Evolutionary conservation across 345 rosid genomes (phyloP), one percentile per base, ranked within the genome.

Genomic region (Eucalyptus albens): DNA sequence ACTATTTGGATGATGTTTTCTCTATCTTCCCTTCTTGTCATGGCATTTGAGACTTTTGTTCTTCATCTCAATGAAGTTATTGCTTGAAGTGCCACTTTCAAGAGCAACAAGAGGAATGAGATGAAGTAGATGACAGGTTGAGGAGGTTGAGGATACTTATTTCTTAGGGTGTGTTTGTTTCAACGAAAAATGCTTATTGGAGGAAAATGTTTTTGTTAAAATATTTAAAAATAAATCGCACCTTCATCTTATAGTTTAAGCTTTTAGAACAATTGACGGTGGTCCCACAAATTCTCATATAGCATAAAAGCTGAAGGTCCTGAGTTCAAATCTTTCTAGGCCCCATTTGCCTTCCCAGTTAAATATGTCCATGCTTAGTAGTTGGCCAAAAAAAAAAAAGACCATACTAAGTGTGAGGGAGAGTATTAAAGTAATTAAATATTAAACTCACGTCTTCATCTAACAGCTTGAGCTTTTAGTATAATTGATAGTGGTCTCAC

Each of bases 191-290:
- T 33, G 81, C 5, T 69, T 33, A 33, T 8, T 1, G 81, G 81
- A 69, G 14, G 44, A 69, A 69, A 33, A 33, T 69, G 7, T 5
- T 17, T 53, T 19, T 53, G 59, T 53, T 21, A 53, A 53, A 53
- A 53, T 53, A 53, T 53, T 1, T 53, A 19, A 53, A 53, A 53
- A 53, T 53, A 21, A 53, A 19, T 53, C 11, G 0, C 2, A 8
- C 26, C 5, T 53, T 53, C 1, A 53, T 53, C 2, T 53, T 53
- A 8, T 5, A 8, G 5, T 19, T 53, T 53, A 53, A 21, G 26
- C 10, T 53, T 53, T 19, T 4, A 19, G 5, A 53, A 53, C 0
- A 4, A 2, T 53, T 0, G 59, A 2, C 1, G 10, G 24, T 53
- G 59, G 11, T 53, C 2, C 26, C 11, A 53, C 59, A 53, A 53